Base-by-base conservation (phyloP, 1,284 basidiomycete genomes). In the Thecaphora thlaspeos region DNA sequence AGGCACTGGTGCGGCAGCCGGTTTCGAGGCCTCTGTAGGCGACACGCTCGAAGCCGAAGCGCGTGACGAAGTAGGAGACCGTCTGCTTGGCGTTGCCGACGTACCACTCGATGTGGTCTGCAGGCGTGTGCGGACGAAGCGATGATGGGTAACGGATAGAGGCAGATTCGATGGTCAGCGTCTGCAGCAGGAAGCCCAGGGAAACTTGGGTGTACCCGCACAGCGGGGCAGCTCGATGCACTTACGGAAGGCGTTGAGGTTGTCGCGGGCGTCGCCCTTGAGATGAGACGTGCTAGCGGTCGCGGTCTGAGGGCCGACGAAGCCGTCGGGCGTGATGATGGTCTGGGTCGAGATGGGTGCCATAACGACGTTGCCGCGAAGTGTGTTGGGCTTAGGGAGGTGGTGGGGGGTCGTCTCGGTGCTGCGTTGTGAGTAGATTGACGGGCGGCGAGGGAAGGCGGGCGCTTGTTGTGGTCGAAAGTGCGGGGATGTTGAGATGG, bases 81-180 rank as follows among this genome's bases (percentile, higher is more conserved):
- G 53, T 51, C 36, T 55, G 53, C 30, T 55, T 55, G 39, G 53
- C 53, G 32, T 55, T 55, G 26, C 50, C 51, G 10, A 55, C 53
- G 19, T 43, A 55, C 42, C 42, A 55, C 41, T 40, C 32, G 9
- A 55, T 19, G 41, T 55, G 50, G 30, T 54, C 50, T 38, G 39
- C 7, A 21, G 19, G 19, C n/a, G 37, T 39, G 17, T n/a, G n/a
- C n/a, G n/a, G n/a, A n/a, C n/a, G n/a, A n/a, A n/a, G n/a, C n/a
- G n/a, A n/a, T n/a, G n/a, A n/a, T n/a, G n/a, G n/a, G n/a, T n/a
- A n/a, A n/a, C n/a, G n/a, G n/a, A n/a, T n/a, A n/a, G n/a, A n/a
- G n/a, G n/a, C n/a, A n/a, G n/a, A n/a, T n/a, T n/a, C n/a, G n/a
- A n/a, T n/a, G n/a, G n/a, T n/a, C n/a, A n/a, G n/a, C n/a, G n/a